A percentile compares a stretch with the other conserved stretches of the same genome.
These are phyloP conservation scores for Thelephora aurantiotincta DNA, from an alignment of 768 basidiomycete species.

Conservation along the genomic window DNA sequence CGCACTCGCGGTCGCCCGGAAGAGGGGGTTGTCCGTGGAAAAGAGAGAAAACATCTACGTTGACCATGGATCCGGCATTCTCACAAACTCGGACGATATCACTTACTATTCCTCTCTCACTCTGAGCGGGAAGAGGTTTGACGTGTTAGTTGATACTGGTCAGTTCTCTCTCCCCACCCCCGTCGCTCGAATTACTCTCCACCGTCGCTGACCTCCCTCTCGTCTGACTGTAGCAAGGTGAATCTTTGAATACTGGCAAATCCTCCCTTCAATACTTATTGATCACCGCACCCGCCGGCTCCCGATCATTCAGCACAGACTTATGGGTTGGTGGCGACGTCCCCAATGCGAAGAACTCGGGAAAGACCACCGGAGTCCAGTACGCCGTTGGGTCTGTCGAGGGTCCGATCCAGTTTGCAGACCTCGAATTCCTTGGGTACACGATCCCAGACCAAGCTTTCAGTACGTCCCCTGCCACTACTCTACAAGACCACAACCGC, in stretches of 20 bases:
- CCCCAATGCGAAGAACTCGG: constrained; percentile 9
- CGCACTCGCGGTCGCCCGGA: too few species aligned
- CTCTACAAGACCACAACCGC: not conserved
- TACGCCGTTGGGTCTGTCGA: constrained; percentile 12
- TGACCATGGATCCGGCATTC: constrained; percentile 1
- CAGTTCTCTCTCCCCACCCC: not conserved
- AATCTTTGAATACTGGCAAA: not conserved
- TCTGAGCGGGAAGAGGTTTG: constrained; percentile 12
- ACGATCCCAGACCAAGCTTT: constrained; percentile 16
- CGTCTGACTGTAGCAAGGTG: not conserved
- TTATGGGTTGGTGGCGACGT: constrained; percentile 17
- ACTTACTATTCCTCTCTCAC: constrained; percentile 17
- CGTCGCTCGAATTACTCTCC: too few species aligned
- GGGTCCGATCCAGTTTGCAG: constrained; percentile 16
- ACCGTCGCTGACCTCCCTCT: not conserved
- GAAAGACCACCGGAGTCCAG: constrained; percentile 9
- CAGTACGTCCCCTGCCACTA: constrained; percentile 7
- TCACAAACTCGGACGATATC: constrained; percentile 12
- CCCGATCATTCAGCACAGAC: constrained; percentile 13
- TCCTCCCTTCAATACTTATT: not conserved
- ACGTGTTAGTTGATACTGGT: constrained; percentile 20
- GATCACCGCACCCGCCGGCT: not conserved
- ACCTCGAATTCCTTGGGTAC: constrained; percentile 13
- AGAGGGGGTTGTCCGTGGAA: not conserved
- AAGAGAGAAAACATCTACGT: constrained; percentile 4